Percentiles rank a stretch among this genome's conserved stretches.
These are phyloP conservation scores for Naganishia vishniacii DNA, from an alignment of 768 basidiomycete species.

Conservation along the genomic window DNA sequence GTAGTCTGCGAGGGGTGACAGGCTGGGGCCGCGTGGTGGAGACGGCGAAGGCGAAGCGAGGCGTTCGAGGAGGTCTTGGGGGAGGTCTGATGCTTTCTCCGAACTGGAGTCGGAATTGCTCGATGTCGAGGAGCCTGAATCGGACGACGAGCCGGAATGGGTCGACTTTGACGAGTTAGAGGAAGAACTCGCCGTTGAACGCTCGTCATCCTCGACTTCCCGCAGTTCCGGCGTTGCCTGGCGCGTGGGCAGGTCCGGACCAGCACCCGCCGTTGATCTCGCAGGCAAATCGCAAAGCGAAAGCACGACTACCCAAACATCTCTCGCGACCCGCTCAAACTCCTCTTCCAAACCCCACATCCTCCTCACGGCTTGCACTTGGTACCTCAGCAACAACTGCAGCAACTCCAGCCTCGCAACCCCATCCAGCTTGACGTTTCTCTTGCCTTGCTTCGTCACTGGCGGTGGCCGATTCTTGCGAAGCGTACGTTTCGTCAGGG, in stretches of 20 bases:
- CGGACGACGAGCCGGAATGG: neutral
- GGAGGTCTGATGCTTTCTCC: neutral
- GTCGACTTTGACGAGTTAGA: too few relatives aligned
- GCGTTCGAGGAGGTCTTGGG: neutral
- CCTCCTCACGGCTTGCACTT: constrained; percentile 52
- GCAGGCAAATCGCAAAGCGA: too few relatives aligned
- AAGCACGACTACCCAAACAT: neutral
- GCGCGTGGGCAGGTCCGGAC: neutral
- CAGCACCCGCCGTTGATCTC: neutral
- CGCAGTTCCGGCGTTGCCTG: neutral
- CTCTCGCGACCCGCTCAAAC: constrained; percentile 35
- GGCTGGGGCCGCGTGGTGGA: too few relatives aligned
- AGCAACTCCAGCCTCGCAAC: constrained; percentile 77
- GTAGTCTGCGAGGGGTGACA: too few relatives aligned
- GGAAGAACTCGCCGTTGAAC: too few relatives aligned
- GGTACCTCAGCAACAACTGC: constrained; percentile 73
- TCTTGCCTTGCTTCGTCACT: too few relatives aligned
- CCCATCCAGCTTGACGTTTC: constrained; percentile 54
- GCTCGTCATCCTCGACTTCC: too few relatives aligned
- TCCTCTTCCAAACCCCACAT: constrained; percentile 40
- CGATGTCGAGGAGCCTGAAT: neutral
- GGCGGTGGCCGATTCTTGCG: constrained; percentile 57
- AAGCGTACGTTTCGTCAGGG: constrained; percentile 61
- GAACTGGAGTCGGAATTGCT: neutral
- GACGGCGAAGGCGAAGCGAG: neutral